Base-by-base conservation (phyloP, 192 early-diverging fungal genomes). In the Coemansia sp. region DNA sequence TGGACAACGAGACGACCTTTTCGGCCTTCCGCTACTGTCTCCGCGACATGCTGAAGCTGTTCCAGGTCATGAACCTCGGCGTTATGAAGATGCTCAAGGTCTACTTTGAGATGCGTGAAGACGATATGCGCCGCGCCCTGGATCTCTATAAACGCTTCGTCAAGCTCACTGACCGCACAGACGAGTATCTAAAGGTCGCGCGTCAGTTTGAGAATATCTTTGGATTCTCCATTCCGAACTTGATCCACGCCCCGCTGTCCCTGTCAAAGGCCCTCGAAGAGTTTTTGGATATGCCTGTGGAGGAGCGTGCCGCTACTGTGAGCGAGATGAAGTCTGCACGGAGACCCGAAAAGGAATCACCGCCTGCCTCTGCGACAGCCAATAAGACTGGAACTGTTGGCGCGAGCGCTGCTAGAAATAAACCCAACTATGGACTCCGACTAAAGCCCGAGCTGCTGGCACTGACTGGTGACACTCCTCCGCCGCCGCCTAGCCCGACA, bases 1-100 rank as follows among this genome's bases (percentile, higher is more conserved):
- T 86, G 14, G 78, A 86, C 60, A 86, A 86, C 64, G 85, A 86
- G 40, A 75, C 79, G 0, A 84, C 85, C 0, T 84, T 86, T 37
- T 76, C 78, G 4, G 81, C 81, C 2, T 84, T 86, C 50, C 76
- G 82, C 40, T 76, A 81, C 60, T 71, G 83, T 28, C 58, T 86
- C 62, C 77, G 82, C 9, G 85, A 86, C 63, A 71, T 83, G 73
- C 73, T 86, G n/a, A 84, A 80, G 62, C 74, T 86, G 42, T 86
- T 84, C 73, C 85, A 86, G 59, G 77, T 84, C n/a, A 81, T 84
- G 82, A 86, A 86, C 52, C 71, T 70, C 50, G 85, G 85, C 62
- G 82, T 86, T 44, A 86, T 86, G 70, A 86, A 84, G 63, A 84
- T 86, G 78, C 85, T 86, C 70, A 84, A 83, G 67, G 74, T 73